Evolutionary conservation across 352 stramenopile genomes (phyloP).

Genomic region (Pythium brassicae): DNA sequence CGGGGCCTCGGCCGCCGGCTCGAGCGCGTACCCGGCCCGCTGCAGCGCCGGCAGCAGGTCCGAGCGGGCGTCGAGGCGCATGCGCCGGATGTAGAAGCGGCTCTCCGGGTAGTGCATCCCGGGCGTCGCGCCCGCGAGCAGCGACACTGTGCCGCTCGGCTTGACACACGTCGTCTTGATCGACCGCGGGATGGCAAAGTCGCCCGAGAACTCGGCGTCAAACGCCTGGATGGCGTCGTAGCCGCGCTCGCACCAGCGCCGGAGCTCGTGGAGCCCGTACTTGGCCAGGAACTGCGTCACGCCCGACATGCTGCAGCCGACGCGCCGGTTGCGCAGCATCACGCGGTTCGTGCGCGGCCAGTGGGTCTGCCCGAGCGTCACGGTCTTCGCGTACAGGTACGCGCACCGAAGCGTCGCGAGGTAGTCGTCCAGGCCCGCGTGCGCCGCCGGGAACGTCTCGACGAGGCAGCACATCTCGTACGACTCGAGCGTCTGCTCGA

Average conservation of each 20-base stretch:
- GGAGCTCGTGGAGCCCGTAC: conserved; percentile 73
- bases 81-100: conserved; percentile 90
- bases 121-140: conserved; percentile 89
- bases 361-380: conserved; percentile 90
- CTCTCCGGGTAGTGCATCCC: conserved; percentile 94
- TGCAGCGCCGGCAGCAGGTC: conserved; percentile 73
- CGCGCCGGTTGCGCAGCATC: conserved; percentile 90
- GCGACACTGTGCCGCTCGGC: conserved; percentile 86
- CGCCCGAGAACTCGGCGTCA: conserved; percentile 64
- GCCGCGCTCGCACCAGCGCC: conserved; percentile 84
- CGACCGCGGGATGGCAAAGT: conserved; percentile 75
- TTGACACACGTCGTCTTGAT: conserved; percentile 95
- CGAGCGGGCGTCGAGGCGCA: conserved; percentile 82
- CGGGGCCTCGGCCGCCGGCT: conserved; percentile 60
- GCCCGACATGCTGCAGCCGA: conserved; percentile 91
- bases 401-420: conserved; percentile 82
- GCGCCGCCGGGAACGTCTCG: conserved; percentile 89
- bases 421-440: conserved; percentile 87
- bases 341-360: conserved; percentile 91
- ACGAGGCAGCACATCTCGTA: conserved; percentile 95
- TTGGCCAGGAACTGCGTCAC: conserved; percentile 91
- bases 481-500: conserved; percentile 90
- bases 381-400: conserved; percentile 92
- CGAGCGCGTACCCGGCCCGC: conserved; percentile 73
- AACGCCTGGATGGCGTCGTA: conserved; percentile 76